A percentile compares a stretch with the other conserved stretches of the same genome.
Conservation (phyloP, 2,329 filamentous ascomycete genomes). For the Colletotrichum euphorbiae region DNA sequence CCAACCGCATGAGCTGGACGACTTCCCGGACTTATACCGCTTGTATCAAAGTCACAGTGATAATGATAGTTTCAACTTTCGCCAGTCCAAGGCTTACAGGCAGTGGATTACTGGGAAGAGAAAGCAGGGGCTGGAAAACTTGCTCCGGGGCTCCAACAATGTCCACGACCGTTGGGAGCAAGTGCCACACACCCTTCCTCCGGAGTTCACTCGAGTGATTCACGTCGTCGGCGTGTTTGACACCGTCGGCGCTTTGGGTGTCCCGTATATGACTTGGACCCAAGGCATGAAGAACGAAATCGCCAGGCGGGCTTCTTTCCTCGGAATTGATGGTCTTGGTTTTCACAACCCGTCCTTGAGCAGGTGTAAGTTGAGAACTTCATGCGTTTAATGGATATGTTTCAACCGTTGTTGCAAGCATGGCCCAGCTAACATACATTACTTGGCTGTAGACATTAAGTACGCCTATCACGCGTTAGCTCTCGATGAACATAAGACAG, state of each 20-base stretch:
- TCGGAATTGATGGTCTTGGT: constrained; percentile 14
- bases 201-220: constrained; percentile 11
- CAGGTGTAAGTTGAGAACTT: constrained; percentile 9
- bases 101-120: constrained; percentile 12
- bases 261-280: background rate
- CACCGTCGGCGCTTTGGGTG: constrained; percentile 34
- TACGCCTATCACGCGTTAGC: constrained; percentile 23
- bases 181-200: background rate
- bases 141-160: background rate
- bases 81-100: background rate
- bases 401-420: too few species aligned
- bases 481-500: constrained; percentile 3
- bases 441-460: background rate
- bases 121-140: background rate
- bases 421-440: too few species aligned
- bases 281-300: background rate
- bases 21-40: constrained; percentile 33
- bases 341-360: constrained; percentile 27
- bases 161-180: background rate
- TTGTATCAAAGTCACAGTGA: background rate
- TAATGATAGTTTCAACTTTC: constrained; percentile 4
- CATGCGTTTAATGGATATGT: rapidly evolving
- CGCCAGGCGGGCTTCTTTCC: rapidly evolving
- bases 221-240: constrained; percentile 35
- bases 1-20: constrained; percentile 32